phyloP scores from a whole-genome alignment of 2,329 filamentous ascomycete genomes.

The Colletotrichum somersetense region DNA sequence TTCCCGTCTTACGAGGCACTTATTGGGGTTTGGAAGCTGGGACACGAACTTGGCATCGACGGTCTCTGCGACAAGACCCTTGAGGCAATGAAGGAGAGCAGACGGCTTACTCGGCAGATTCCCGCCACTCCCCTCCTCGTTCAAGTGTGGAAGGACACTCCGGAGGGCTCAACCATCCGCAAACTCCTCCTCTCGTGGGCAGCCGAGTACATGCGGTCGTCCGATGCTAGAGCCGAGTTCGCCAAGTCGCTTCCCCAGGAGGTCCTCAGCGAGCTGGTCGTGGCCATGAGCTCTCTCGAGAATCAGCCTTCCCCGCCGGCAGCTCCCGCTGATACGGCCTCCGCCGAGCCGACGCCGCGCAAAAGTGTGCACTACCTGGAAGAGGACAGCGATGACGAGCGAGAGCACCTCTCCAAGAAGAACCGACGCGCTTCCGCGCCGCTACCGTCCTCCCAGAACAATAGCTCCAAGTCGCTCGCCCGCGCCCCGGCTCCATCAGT shows the following conservation, averaged over 20 bases:
- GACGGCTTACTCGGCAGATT: slow-evolving; percentile 65
- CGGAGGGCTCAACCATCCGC: slow-evolving; percentile 70
- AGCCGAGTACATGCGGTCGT: slow-evolving; percentile 72
- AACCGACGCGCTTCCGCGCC: slow-evolving; percentile 58
- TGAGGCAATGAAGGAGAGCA: slow-evolving; percentile 68
- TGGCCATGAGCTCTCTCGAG: slow-evolving; percentile 70
- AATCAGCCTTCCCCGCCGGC: slow-evolving; percentile 49
- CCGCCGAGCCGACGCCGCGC: slow-evolving; percentile 46
- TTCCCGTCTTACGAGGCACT: slow-evolving; percentile 67
- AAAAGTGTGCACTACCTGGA: slow-evolving; percentile 66
- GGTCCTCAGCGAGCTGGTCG: slow-evolving; percentile 72
- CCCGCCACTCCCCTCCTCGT: slow-evolving; percentile 70
- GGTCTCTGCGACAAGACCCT: slow-evolving; percentile 69
- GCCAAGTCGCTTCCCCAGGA: slow-evolving; percentile 72
- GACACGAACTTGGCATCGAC: slow-evolving; percentile 63
- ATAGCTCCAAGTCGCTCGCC: slow-evolving; percentile 14
- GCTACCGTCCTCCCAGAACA: slow-evolving; percentile 42
- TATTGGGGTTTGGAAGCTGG: slow-evolving; percentile 69
- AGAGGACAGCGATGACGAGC: slow-evolving; percentile 56
- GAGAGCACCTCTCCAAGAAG: slow-evolving; percentile 51
- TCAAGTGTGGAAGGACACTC: slow-evolving; percentile 72
- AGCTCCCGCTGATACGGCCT: slow-evolving; percentile 37
- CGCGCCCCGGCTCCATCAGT: slow-evolving; percentile 43
- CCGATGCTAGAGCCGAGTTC: slow-evolving; percentile 68
- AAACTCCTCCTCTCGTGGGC: slow-evolving; percentile 71